Conservation (phyloP, 2,329 filamentous ascomycete genomes). For the Trichoderma citrinoviride region DNA sequence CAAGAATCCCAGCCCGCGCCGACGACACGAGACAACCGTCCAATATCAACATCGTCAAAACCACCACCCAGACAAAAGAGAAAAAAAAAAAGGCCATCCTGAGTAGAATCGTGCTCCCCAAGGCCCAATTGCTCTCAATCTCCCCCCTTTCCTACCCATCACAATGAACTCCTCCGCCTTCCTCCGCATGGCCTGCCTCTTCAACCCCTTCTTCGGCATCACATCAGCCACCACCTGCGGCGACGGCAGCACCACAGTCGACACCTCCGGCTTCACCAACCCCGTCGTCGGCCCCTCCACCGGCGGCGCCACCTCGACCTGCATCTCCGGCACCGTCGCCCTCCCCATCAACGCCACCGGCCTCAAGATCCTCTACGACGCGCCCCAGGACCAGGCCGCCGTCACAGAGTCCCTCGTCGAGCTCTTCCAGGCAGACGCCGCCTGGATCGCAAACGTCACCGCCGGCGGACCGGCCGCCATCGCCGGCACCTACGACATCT, state of each 20-base stretch:
- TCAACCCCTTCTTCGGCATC: not conserved
- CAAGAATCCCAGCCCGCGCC: no score
- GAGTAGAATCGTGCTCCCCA: no score
- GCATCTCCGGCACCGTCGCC: constrained; percentile 2
- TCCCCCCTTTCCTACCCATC: not conserved
- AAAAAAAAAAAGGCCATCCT: no score
- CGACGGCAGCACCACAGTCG: not conserved
- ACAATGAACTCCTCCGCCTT: not conserved
- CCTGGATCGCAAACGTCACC: not conserved
- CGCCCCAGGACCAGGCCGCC: not conserved
- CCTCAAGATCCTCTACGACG: not conserved
- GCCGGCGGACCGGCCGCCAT: not conserved
- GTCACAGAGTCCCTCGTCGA: constrained; percentile 1
- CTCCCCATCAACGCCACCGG: not conserved
- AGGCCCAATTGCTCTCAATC: no score
- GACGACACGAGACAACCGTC: no score
- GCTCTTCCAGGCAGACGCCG: not conserved
- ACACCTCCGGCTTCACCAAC: not conserved
- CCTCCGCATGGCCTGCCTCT: not conserved
- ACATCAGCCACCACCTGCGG: not conserved
- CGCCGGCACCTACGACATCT: not conserved
- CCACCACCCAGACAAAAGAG: no score
- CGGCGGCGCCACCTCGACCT: constrained; percentile 2
- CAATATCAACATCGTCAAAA: no score
- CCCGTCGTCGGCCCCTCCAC: not conserved